Conservation (phyloP, 2,329 filamentous ascomycete genomes). For the Zymoseptoria pseudotritici region DNA sequence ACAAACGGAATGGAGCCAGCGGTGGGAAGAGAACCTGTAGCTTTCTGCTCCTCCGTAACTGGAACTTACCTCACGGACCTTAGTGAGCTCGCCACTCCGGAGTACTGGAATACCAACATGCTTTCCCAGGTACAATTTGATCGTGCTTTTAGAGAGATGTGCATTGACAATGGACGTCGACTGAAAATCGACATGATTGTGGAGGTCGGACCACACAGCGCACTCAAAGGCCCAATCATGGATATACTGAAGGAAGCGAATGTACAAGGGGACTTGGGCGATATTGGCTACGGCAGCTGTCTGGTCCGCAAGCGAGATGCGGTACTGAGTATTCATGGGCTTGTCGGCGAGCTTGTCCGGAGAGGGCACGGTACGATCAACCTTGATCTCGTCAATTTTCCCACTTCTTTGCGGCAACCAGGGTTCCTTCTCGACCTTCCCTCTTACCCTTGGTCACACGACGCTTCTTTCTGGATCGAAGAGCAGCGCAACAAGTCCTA, state of each 20-base stretch:
- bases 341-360: too few species aligned
- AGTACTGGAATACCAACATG: conserved; percentile 43
- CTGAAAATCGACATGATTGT: not conserved
- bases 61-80: not conserved
- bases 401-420: too few species aligned
- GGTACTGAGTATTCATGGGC: too few species aligned
- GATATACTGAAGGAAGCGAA: not conserved
- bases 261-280: too few species aligned
- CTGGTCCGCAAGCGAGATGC: too few species aligned
- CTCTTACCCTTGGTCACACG: too few species aligned
- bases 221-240: conserved; percentile 2
- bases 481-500: too few species aligned
- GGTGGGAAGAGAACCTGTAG: not conserved
- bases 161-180: not conserved
- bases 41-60: not conserved
- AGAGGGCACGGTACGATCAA: not conserved
- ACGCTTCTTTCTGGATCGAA: too few species aligned
- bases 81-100: not conserved
- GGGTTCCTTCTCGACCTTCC: too few species aligned
- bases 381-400: not conserved
- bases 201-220: conserved; percentile 5
- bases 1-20: not conserved
- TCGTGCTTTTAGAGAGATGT: conserved; percentile 28
- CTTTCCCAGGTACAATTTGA: conserved; percentile 36
- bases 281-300: too few species aligned